phyloP scores from a whole-genome alignment of 768 basidiomycete species.

The Coprinopsis sp. region DNA sequence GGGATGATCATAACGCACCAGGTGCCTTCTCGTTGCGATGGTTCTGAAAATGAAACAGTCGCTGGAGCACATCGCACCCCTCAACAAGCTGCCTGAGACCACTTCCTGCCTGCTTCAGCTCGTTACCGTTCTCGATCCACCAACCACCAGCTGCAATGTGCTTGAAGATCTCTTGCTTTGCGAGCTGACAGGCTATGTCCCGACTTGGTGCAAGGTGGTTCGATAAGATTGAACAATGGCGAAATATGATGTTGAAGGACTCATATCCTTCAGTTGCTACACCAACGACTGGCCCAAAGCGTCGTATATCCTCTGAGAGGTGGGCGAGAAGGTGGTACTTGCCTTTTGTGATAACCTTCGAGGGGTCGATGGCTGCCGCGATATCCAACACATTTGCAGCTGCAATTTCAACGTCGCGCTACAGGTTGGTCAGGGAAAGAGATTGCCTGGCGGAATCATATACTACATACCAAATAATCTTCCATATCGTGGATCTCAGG shows the following conservation, averaged over 20 bases:
- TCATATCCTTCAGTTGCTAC: slow-evolving; percentile 33
- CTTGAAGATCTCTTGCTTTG: slow-evolving; percentile 25
- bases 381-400: slow-evolving; percentile 34
- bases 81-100: background rate
- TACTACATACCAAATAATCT: slow-evolving; percentile 25
- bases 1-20: background rate
- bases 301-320: slow-evolving; percentile 27
- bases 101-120: slow-evolving; percentile 8
- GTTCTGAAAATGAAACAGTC: background rate
- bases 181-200: slow-evolving; percentile 32
- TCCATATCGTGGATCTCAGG: slow-evolving; percentile 32
- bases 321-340: slow-evolving; percentile 35
- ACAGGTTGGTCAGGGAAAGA: slow-evolving; percentile 1
- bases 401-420: slow-evolving; percentile 25
- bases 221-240: slow-evolving; percentile 32
- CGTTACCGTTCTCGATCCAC: slow-evolving; percentile 18
- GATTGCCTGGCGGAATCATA: background rate
- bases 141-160: slow-evolving; percentile 27
- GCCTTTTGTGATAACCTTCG: slow-evolving; percentile 29
- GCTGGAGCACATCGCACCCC: background rate
- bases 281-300: slow-evolving; percentile 33
- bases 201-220: slow-evolving; percentile 43
- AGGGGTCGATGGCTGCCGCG: slow-evolving; percentile 28
- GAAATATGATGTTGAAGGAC: slow-evolving; percentile 39
- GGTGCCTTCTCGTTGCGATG: background rate